Evolutionary conservation across 1,139 yeast species (phyloP).

Genomic region (Pichiaceae sp.): DNA sequence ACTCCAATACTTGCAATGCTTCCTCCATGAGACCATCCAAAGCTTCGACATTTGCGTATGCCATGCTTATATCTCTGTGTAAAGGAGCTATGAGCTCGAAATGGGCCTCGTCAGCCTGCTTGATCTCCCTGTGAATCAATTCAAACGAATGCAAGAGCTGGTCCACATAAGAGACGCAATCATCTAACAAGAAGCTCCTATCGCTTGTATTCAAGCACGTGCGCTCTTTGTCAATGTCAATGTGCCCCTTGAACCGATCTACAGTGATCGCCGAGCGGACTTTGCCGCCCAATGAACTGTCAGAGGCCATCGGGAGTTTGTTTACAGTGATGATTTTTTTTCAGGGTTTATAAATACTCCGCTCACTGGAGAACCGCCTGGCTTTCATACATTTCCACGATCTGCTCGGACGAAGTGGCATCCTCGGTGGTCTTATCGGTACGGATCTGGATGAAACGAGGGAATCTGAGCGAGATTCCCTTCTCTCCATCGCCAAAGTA

Average conservation of each 20-base stretch:
- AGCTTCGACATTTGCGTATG: conserved; percentile 29
- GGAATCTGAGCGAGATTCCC: conserved; percentile 88
- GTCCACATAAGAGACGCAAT: not conserved
- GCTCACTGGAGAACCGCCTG: conserved; percentile 39
- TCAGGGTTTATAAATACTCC: not conserved
- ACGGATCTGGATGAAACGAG: conserved; percentile 76
- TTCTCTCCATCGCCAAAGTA: conserved; percentile 51
- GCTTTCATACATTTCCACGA: conserved; percentile 79
- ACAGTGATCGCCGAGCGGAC: not conserved
- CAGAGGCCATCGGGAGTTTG: not conserved
- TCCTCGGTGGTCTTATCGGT: conserved; percentile 87
- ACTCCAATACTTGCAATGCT: conserved; percentile 4
- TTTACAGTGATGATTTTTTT: not conserved
- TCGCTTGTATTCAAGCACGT: not conserved
- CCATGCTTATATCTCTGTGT: conserved; percentile 31
- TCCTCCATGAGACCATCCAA: conserved; percentile 6
- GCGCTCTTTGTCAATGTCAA: not conserved
- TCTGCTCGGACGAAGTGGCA: conserved; percentile 82
- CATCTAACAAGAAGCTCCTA: not conserved
- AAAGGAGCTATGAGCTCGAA: conserved; percentile 41
- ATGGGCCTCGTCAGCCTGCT: not conserved
- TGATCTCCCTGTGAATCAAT: not conserved
- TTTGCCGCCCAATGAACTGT: not conserved
- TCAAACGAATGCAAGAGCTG: not conserved
- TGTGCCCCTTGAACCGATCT: not conserved